phyloP scores from a whole-genome alignment of 495 filamentous ascomycete species.

The Aspergillus kassunensis region DNA sequence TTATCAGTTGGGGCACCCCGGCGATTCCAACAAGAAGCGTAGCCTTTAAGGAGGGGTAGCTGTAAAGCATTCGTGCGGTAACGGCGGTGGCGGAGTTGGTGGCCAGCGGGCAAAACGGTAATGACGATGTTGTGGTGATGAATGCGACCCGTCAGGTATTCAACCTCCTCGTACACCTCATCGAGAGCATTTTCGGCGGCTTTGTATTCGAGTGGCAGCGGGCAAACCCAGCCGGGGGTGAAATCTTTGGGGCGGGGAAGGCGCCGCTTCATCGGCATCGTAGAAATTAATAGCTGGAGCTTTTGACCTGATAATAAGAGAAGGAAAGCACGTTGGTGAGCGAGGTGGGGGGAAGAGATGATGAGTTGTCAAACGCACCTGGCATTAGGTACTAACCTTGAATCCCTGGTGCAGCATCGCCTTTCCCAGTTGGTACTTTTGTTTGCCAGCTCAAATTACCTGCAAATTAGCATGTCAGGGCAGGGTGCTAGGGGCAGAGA shows the following conservation, averaged over 20 bases:
- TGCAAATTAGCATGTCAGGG: no score
- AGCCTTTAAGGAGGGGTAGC: background rate
- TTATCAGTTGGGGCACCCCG: background rate
- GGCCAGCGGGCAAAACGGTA: background rate
- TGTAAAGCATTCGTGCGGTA: background rate
- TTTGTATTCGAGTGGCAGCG: background rate
- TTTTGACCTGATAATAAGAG: no score
- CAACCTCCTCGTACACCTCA: slow-evolving; percentile 1
- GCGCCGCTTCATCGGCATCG: background rate
- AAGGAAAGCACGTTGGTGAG: no score
- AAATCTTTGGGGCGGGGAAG: background rate
- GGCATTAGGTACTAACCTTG: no score
- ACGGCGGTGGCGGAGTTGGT: slow-evolving; percentile 1
- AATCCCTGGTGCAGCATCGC: no score
- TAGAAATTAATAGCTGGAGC: no score
- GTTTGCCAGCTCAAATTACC: no score
- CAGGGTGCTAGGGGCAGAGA: no score
- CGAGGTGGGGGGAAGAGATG: no score
- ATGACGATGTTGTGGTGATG: slow-evolving; percentile 4
- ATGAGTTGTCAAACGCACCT: no score
- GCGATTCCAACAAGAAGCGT: slow-evolving; percentile 1
- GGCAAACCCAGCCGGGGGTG: slow-evolving; percentile 1
- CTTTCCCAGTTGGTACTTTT: no score
- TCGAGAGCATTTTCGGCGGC: slow-evolving; percentile 1
- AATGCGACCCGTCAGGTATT: slow-evolving; percentile 2